Percentiles rank a stretch among this genome's conserved stretches.
Evolutionary conservation across 129 eudicot genomes (phyloP).

Genomic region (Tagetes patula): DNA sequence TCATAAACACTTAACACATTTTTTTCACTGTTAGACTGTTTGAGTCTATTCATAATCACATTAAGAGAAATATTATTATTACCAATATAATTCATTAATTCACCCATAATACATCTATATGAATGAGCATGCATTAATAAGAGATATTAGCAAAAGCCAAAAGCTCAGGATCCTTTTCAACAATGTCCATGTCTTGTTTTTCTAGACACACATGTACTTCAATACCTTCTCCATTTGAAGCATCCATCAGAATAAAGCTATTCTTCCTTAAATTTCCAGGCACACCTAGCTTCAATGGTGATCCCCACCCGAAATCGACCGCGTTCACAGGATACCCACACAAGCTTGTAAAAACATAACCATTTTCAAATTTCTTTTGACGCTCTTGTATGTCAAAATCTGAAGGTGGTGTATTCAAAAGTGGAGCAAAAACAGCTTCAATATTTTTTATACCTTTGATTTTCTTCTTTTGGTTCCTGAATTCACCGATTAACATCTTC

Average conservation of each 20-base stretch:
- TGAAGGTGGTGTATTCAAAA: not conserved
- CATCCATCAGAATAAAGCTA: conserved; percentile 12
- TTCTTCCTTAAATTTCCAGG: conserved; percentile 20
- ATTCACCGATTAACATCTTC: not conserved
- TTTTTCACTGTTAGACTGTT: too few species aligned
- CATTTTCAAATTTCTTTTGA: not conserved
- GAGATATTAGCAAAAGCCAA: not conserved
- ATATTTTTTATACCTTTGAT: not conserved
- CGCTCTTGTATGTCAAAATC: not conserved
- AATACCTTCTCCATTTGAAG: not conserved
- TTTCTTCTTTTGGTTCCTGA: not conserved
- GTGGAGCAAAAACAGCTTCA: not conserved
- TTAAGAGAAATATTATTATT: too few species aligned
- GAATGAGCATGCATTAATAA: too few species aligned
- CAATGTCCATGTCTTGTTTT: conserved; percentile 7
- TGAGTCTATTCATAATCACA: too few species aligned
- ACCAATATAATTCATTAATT: too few species aligned
- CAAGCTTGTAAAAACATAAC: not conserved
- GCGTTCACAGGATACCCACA: not conserved
- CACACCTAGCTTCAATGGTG: not conserved
- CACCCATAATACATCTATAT: too few species aligned
- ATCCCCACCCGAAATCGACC: conserved; percentile 1
- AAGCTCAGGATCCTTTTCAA: not conserved
- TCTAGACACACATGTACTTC: not conserved
- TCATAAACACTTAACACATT: too few species aligned